Conservation (phyloP, 1,284 basidiomycete genomes). For the Prillingera fragicola region DNA sequence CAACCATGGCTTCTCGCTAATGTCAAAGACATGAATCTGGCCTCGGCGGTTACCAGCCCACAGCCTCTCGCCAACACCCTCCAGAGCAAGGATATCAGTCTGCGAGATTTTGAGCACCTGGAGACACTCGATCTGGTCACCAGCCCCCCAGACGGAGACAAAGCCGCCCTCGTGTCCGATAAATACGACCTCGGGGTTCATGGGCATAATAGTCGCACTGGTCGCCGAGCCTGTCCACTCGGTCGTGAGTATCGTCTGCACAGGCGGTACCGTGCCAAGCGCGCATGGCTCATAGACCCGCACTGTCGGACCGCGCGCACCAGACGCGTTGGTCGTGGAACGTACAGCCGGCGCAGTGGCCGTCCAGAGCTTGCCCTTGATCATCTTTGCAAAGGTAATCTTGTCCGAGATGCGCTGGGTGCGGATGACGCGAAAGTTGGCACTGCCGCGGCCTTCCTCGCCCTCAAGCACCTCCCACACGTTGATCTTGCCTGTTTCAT, state of each 20-base stretch:
- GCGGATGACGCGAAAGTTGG: constrained; percentile 52
- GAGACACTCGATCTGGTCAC: constrained; percentile 29
- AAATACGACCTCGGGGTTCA: constrained; percentile 63
- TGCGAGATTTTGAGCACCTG: constrained; percentile 61
- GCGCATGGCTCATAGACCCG: constrained; percentile 65
- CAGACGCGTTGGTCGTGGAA: constrained; percentile 44
- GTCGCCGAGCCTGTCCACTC: constrained; percentile 66
- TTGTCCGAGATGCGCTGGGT: constrained; percentile 71
- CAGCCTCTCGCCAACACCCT: constrained; percentile 70
- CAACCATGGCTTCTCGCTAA: constrained; percentile 64
- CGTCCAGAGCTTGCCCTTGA: constrained; percentile 76
- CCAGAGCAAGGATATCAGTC: constrained; percentile 72
- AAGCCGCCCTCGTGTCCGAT: constrained; percentile 92
- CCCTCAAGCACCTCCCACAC: constrained; percentile 54
- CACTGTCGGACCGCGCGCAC: constrained; percentile 62
- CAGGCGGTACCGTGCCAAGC: constrained; percentile 44
- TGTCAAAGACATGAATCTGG: constrained; percentile 75
- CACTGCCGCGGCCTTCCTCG: constrained; percentile 15
- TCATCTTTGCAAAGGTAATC: constrained; percentile 66
- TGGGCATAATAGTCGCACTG: constrained; percentile 69
- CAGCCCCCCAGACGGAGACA: constrained; percentile 65
- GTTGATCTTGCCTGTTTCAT: constrained; percentile 74
- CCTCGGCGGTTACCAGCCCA: constrained; percentile 84
- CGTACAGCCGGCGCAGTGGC: constrained; percentile 45
- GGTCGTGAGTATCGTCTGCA: constrained; percentile 52